Evolutionary conservation across 2,329 filamentous ascomycete genomes (phyloP), one percentile per base, ranked within the genome.

Genomic region (Cytospora piceae): DNA sequence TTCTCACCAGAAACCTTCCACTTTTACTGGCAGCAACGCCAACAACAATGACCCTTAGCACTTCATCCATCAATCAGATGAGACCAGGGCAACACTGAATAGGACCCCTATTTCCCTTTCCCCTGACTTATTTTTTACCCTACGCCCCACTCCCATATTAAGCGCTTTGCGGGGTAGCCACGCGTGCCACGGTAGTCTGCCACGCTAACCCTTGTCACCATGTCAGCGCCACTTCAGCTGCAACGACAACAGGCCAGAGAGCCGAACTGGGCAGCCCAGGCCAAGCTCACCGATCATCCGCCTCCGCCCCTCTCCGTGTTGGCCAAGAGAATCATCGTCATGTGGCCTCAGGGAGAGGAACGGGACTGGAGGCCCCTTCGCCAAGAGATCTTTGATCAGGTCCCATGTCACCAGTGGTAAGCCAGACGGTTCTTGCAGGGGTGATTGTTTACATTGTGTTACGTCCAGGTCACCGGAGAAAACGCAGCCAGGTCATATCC

Each of bases 41-140:
- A 34, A 12, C 32, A 34, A 37, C 34, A 37, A 42, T 15, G 20
- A n/a, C 17, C 39, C 39, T 42, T 24, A 24, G 7, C 11, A 22
- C 46, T 9, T 24, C n/a, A 24, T 42, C 17, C 46, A 24, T 42
- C 5, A 4, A 6, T 49, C 46, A 22, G n/a, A 49, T 56, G 53
- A 55, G 53, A 20, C 46, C 9, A 24, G 42, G 46, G 46, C 29
- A 29, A 20, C 27, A 17, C 24, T 54, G 27, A 31, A 20, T 22
- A 57, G 46, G 60, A 63, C 60, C 60, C 60, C 60, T 63, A 63
- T 63, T 56, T 62, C n/a, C 14, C 39, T n/a, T 62, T 52, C 60
- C 60, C 60, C 60, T 63, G 60, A 57, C 53, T n/a, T 51, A 49
- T 37, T 56, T 56, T 56, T 27, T 55, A 31, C 52, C 34, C n/a